A percentile compares a stretch with the other conserved stretches of the same genome.
phyloP scores from a whole-genome alignment of 768 basidiomycete species.

The Galerina marginata region DNA sequence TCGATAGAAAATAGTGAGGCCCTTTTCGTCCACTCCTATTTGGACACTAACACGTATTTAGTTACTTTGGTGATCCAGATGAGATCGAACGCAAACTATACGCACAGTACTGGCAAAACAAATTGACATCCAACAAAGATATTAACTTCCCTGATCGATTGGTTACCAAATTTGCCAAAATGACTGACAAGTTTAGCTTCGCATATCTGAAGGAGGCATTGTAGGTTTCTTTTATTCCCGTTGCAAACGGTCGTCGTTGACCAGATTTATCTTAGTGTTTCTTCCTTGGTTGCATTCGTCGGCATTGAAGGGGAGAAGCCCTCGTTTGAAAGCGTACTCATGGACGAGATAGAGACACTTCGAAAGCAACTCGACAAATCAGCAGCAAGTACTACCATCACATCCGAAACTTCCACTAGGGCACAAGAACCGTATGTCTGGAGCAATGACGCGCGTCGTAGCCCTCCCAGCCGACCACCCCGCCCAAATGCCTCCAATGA shows the following conservation, averaged over 20 bases:
- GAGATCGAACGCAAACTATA: conserved; percentile 69
- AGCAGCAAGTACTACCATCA: too few species aligned
- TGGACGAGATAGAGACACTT: conserved; percentile 63
- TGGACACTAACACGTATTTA: conserved; percentile 28
- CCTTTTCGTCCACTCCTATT: neutral
- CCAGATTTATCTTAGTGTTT: conserved; percentile 53
- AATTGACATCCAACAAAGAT: conserved; percentile 64
- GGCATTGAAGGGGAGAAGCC: conserved; percentile 54
- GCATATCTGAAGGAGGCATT: conserved; percentile 91
- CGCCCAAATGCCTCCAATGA: conserved; percentile 1
- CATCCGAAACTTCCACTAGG: neutral
- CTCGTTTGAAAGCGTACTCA: conserved; percentile 56
- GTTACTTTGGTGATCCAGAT: conserved; percentile 76
- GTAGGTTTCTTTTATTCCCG: conserved; percentile 49
- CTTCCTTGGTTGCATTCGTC: conserved; percentile 71
- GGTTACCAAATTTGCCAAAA: conserved; percentile 59
- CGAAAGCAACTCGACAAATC: conserved; percentile 68
- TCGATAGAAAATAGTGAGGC: conserved; percentile 85
- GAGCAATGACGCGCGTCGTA: neutral
- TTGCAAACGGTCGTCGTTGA: neutral
- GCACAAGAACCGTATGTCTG: neutral
- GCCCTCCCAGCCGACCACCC: conserved; percentile 2
- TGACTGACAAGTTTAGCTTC: conserved; percentile 77
- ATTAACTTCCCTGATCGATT: conserved; percentile 73
- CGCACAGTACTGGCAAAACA: conserved; percentile 80